These are phyloP conservation scores for Geotrichum klebahnii DNA, from an alignment of 1,139 yeast species.

Conservation along the genomic window DNA sequence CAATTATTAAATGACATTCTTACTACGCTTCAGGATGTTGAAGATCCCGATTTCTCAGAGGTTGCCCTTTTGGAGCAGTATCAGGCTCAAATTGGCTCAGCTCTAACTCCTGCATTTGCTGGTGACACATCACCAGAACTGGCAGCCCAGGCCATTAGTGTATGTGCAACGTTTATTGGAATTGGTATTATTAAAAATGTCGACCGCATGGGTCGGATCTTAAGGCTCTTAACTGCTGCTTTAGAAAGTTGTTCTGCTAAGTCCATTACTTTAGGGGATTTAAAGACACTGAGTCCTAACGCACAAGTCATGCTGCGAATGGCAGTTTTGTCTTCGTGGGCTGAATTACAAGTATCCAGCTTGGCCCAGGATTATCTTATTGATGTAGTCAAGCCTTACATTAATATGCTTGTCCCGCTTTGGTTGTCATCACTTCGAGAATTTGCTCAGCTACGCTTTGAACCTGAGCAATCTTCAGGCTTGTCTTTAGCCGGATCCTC, in stretches of 20 bases:
- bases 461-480: slow-evolving; percentile 44
- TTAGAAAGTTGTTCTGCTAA: slow-evolving; percentile 51
- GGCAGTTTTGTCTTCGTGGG: slow-evolving; percentile 85
- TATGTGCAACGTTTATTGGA: slow-evolving; percentile 71
- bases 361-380: slow-evolving; percentile 38
- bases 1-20: slow-evolving; percentile 59
- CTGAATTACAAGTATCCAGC: slow-evolving; percentile 58
- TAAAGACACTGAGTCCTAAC: slow-evolving; percentile 38
- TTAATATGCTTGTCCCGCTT: slow-evolving; percentile 59
- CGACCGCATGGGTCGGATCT: slow-evolving; percentile 54
- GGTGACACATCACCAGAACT: slow-evolving; percentile 67
- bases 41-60: slow-evolving; percentile 71
- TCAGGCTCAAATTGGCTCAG: slow-evolving; percentile 90
- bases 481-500: slow-evolving; percentile 31
- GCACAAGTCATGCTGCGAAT: slow-evolving; percentile 60
- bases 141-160: slow-evolving; percentile 72
- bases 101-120: slow-evolving; percentile 83
- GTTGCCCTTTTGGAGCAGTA: slow-evolving; percentile 79
- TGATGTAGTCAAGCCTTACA: slow-evolving; percentile 56
- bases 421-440: slow-evolving; percentile 80
- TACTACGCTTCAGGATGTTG: slow-evolving; percentile 47
- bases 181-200: slow-evolving; percentile 51
- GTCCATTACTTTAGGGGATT: slow-evolving; percentile 46
- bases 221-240: slow-evolving; percentile 62
- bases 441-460: slow-evolving; percentile 63